phyloP scores from a whole-genome alignment of 2,329 filamentous ascomycete species.

The Ceratocystis variospora region DNA sequence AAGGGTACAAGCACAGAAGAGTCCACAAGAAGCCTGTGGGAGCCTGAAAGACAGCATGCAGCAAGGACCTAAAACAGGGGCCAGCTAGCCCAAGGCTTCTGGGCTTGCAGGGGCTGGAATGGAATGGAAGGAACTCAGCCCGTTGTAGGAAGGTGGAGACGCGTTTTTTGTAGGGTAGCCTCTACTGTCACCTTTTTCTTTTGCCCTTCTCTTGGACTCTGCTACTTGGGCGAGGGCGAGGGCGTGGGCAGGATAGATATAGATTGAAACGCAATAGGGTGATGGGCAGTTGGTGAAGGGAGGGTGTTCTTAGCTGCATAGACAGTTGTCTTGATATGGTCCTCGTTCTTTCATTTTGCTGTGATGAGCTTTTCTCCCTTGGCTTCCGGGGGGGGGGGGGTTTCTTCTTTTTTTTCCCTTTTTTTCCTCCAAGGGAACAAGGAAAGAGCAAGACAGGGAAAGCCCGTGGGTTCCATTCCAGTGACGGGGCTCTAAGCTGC shows the following conservation, averaged over 20 bases:
- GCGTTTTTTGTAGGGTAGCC: background rate
- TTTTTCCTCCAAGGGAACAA: background rate
- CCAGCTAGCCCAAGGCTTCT: background rate
- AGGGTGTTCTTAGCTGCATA: too few species aligned
- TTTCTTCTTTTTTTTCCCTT: too few species aligned
- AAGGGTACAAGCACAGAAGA: background rate
- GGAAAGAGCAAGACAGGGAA: background rate
- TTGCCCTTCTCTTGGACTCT: background rate
- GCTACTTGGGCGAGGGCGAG: too few species aligned
- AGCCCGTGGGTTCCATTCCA: slow-evolving; percentile 3
- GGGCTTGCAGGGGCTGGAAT: background rate
- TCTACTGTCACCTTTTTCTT: background rate
- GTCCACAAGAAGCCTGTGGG: background rate
- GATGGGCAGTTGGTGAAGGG: too few species aligned
- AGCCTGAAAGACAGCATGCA: background rate
- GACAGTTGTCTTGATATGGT: too few species aligned
- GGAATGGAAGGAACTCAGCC: background rate
- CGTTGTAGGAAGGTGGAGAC: background rate
- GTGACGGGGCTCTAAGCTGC: background rate
- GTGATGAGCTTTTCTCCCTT: too few species aligned
- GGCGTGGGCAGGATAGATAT: too few species aligned
- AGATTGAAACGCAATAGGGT: too few species aligned
- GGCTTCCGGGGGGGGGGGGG: too few species aligned
- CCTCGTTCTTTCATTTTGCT: too few species aligned
- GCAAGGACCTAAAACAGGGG: slow-evolving; percentile 1